phyloP scores from a whole-genome alignment of 148 eudicot species.

The Heliamphora exappendiculata region DNA sequence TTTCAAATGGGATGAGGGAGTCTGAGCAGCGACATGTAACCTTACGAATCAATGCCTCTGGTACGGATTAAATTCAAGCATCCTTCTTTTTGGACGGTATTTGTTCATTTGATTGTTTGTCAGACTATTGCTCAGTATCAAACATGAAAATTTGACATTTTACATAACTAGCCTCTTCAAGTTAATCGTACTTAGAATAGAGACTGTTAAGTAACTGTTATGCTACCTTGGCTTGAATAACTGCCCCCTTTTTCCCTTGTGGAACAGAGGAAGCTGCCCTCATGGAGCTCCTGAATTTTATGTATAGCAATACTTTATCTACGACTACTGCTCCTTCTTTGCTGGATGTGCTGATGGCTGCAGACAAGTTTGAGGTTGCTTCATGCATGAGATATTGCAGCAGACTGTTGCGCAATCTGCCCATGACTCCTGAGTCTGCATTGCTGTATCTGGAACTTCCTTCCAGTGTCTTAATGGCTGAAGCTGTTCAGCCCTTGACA shows the following conservation, averaged over 20 bases:
- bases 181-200: background rate
- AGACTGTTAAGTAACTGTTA: background rate
- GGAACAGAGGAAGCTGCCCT: conserved; percentile 76
- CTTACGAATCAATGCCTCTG: conserved; percentile 75
- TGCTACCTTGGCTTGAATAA: background rate
- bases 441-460: conserved; percentile 73
- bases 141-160: background rate
- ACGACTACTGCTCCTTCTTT: conserved; percentile 54
- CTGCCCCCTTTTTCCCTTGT: background rate
- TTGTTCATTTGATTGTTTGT: background rate
- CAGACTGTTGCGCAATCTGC: conserved; percentile 49
- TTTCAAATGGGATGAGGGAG: conserved; percentile 96
- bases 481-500: conserved; percentile 79
- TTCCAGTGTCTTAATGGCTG: conserved; percentile 78
- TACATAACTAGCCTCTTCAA: background rate
- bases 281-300: conserved; percentile 74
- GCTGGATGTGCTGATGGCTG: conserved; percentile 81
- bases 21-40: conserved; percentile 98
- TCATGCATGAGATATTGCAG: conserved; percentile 82
- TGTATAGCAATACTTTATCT: conserved; percentile 61
- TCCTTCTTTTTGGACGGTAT: background rate
- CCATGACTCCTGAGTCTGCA: conserved; percentile 79
- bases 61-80: conserved; percentile 33
- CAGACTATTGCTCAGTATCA: background rate
- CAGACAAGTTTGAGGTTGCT: conserved; percentile 85